Conservation (phyloP, 169 alveolate genomes). For the Cryptosporidium meleagridis region DNA sequence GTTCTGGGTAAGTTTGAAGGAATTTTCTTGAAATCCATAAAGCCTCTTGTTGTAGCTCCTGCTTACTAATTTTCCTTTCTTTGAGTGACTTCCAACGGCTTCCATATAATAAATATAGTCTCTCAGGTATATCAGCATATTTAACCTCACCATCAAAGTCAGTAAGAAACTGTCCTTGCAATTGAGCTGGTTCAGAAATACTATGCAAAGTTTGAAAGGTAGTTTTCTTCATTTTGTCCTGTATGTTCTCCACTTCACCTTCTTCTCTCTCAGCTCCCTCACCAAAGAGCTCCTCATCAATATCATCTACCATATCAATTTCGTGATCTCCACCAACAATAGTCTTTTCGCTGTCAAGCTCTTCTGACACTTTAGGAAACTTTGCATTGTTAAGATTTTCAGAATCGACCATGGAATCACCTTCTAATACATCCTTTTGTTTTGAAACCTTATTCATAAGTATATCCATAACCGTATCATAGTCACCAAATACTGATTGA, state of each 20-base stretch:
- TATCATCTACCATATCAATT: background rate
- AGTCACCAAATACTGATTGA: conserved; percentile 73
- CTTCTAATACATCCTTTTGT: background rate
- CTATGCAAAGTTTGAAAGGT: conserved; percentile 36
- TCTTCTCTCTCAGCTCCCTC: conserved; percentile 15
- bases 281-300: conserved; percentile 6
- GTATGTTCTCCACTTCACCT: conserved; percentile 38
- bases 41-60: conserved; percentile 46
- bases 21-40: conserved; percentile 48
- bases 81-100: conserved; percentile 48
- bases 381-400: background rate
- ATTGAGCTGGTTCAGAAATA: conserved; percentile 38
- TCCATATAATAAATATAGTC: conserved; percentile 47
- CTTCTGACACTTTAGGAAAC: background rate
- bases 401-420: background rate
- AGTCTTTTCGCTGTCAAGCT: background rate
- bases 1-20: conserved; percentile 45
- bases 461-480: conserved; percentile 60
- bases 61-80: conserved; percentile 10
- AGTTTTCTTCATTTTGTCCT: conserved; percentile 29
- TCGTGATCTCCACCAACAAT: background rate
- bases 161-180: conserved; percentile 39
- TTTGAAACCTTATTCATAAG: conserved; percentile 58
- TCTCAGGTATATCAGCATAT: conserved; percentile 54
- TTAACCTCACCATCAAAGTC: conserved; percentile 64